These are phyloP conservation scores for Leucocoprinus sp. DNA, from an alignment of 768 basidiomycete genomes.

Conservation along the genomic window DNA sequence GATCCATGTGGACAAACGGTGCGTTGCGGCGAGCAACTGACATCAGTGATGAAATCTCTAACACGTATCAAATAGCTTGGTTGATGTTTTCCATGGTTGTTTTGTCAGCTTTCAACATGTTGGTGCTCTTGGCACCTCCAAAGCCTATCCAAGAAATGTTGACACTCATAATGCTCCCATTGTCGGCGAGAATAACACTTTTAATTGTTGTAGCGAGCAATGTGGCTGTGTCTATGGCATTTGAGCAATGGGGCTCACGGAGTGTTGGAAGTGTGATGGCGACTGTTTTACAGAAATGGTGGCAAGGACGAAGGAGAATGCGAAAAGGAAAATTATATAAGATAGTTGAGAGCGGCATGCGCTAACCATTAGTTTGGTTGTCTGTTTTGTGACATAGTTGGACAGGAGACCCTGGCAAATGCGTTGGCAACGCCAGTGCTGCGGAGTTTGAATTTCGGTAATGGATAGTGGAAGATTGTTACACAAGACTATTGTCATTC, in stretches of 20 bases:
- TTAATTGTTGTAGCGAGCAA: conserved; percentile 62
- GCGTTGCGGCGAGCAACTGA: conserved; percentile 18
- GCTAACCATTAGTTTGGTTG: conserved; percentile 14
- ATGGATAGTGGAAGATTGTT: not conserved
- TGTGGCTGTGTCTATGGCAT: conserved; percentile 59
- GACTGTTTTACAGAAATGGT: conserved; percentile 32
- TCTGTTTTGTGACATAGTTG: not conserved
- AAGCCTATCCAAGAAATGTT: conserved; percentile 49
- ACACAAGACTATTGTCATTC: conserved; percentile 12
- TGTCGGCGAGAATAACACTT: conserved; percentile 61
- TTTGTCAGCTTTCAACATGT: conserved; percentile 64
- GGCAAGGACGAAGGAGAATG: conserved; percentile 37
- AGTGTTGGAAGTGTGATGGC: conserved; percentile 50
- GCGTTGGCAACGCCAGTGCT: not conserved
- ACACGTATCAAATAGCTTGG: conserved; percentile 42
- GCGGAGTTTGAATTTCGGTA: conserved; percentile 18
- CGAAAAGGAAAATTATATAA: conserved; percentile 78
- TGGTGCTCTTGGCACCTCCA: conserved; percentile 72
- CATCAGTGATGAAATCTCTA: conserved; percentile 8
- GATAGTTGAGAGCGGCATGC: conserved; percentile 69
- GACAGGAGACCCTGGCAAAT: conserved; percentile 1
- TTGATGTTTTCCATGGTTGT: conserved; percentile 70
- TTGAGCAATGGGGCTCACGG: conserved; percentile 70
- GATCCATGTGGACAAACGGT: conserved; percentile 95
- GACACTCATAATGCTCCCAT: conserved; percentile 69